These are phyloP conservation scores for Cryptomeria japonica DNA, from an alignment of 75 land plant genomes.

Conservation along the genomic window DNA sequence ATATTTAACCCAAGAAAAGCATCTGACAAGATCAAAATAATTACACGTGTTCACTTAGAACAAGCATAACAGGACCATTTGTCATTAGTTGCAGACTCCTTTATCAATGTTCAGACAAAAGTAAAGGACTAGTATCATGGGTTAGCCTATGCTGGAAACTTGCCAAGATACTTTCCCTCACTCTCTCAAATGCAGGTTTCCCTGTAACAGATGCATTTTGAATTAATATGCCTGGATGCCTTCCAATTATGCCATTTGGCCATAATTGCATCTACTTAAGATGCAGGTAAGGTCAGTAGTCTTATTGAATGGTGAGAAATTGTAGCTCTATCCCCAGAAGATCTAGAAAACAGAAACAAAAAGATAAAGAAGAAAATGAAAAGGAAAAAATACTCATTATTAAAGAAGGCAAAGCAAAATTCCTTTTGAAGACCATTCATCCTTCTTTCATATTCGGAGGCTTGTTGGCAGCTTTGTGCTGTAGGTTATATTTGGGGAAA, in stretches of 20 bases:
- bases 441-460: not conserved
- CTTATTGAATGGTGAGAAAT: not conserved
- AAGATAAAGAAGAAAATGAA: not conserved
- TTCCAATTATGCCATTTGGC: not conserved
- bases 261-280: not conserved
- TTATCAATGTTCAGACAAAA: not conserved
- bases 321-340: not conserved
- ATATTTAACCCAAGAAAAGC: not conserved
- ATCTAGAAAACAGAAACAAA: too few relatives aligned
- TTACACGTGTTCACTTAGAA: not conserved
- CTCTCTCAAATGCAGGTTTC: not conserved
- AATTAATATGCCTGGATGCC: not conserved
- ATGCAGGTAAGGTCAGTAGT: not conserved
- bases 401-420: not conserved
- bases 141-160: not conserved
- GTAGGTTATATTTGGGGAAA: not conserved
- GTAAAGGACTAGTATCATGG: not conserved
- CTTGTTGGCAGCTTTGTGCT: not conserved
- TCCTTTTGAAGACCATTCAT: not conserved
- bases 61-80: not conserved
- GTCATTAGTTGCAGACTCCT: not conserved
- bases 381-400: not conserved
- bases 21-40: not conserved
- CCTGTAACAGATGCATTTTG: not conserved
- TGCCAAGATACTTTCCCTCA: not conserved